Base-by-base conservation (phyloP, 306 rosid genomes). In the Acacia crassicarpa region DNA sequence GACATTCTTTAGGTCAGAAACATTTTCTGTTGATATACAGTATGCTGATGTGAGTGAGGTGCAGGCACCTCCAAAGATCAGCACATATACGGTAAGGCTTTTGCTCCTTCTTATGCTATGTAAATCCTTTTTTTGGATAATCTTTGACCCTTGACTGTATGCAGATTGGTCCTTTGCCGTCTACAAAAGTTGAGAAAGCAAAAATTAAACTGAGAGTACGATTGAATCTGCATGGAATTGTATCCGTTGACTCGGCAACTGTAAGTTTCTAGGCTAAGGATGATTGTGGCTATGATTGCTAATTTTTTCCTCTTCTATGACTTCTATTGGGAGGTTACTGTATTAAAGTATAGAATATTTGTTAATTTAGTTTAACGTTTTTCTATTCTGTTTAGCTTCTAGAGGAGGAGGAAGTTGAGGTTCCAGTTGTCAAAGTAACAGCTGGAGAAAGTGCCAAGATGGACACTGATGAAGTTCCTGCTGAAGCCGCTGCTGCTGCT, bases 101-200 rank as follows among this genome's bases (percentile, higher is more conserved):
- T 74, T 3, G 45, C 53, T 10, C 23, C 22, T 80, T 8, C 10
- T 7, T 44, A 53, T 74, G 3, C 19, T 56, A 81, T 30, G 15
- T 27, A 1, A 53, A 61, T 59, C 35, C 16, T 67, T 3, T 30
- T 12, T 25, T 6, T 38, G 46, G 80, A 13, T 12, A 12, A 43
- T 27, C 4, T 32, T 25, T 76, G 32, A 79, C 69, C 38, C 15
- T 54, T 74, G 30, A 72, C 20, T 75, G 4, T 75, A 2, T 85
- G 88, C 90, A 96, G 99, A 91, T 96, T 84, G 99, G 98, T 74
- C 98, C 98, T 51, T 93, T 96, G 53, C 92, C 91, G 72, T 70
- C 91, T 40, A 65, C 91, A 6, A 88, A 87, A 75, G 63, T 80
- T 74, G 97, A 94, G 32, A 85, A 90, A 67, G 90, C 89, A 27